Evolutionary conservation across 2,329 filamentous ascomycete genomes (phyloP), one percentile per base, ranked within the genome.

Genomic region (Fusarium kyushuense): DNA sequence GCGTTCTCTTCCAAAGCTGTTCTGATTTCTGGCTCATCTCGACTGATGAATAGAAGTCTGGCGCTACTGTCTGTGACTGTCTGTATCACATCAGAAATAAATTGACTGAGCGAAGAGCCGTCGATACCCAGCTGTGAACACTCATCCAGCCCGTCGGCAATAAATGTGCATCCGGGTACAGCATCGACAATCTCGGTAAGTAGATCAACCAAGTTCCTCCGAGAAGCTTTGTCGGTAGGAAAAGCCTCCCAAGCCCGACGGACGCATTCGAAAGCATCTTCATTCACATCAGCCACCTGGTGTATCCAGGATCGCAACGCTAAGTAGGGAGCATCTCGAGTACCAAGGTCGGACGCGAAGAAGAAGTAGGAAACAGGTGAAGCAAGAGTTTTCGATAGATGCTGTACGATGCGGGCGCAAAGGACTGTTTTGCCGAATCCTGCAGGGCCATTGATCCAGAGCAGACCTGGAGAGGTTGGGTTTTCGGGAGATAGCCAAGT

Each of bases 141-240:
- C 55, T 81, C 78, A 16, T 81, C 78, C 13, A 80, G 61, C 1
- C 79, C 78, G 35, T 80, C 78, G 0, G 77, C 29, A 0, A 79
- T 30, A 8, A 79, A 71, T 0, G 48, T 57, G 4, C 68, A 76
- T 1, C 25, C 38, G 0, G 74, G 70, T 6, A 74, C 32, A 2
- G 23, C 25, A 1, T 48, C 48, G 1, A 72, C 7, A 0, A 75
- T 8, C 3, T 65, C 17, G 3, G 33, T 40, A 19, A 77, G 73
- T 6, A 78, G 29, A 0, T 52, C 16, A 4, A 69, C 13, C 5
- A 78, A 58, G 3, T 56, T 53, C 0, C 13, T 42, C 5, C 65
- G 38, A 1, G 74, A 72, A 3, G 76, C 73, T 1, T 43, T 14
- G 1, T 51, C 45, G 2, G 1, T 43, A 32, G 76, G 32, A 40